Conservation (phyloP, 306 rosid genomes). For the Nissolia schottii region DNA sequence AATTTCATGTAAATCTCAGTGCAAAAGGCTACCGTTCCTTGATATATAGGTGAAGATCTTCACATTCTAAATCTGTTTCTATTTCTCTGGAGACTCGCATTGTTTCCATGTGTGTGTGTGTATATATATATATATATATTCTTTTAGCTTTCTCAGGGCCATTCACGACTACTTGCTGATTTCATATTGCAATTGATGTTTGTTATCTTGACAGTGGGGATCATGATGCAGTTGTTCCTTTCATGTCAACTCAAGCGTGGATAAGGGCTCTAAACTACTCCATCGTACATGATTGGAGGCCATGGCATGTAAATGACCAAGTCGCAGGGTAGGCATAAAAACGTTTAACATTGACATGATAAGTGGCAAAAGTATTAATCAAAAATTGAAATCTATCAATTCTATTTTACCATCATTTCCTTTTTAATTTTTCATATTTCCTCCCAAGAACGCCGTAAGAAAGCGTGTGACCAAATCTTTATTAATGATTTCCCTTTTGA, state of each 20-base stretch:
- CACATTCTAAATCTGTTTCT: background rate
- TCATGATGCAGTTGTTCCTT: constrained; percentile 33
- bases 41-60: constrained; percentile 39
- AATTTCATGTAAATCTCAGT: constrained; percentile 38
- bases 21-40: constrained; percentile 39
- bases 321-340: constrained; percentile 40
- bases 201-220: constrained; percentile 41
- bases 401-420: background rate
- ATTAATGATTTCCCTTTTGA: too few species aligned
- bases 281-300: constrained; percentile 39
- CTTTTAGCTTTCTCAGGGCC: background rate
- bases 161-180: background rate
- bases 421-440: background rate
- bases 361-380: background rate
- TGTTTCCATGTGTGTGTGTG: background rate
- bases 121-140: background rate
- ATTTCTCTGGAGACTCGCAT: background rate
- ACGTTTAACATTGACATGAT: background rate
- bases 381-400: background rate
- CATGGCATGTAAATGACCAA: constrained; percentile 37
- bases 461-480: background rate
- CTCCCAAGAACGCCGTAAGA: background rate
- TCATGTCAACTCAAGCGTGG: too few species aligned
- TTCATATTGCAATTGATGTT: background rate
- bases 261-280: too few species aligned